Evolutionary conservation across 305 asterid genomes (phyloP), one percentile per base, ranked within the genome.

Genomic region (Ajuga reptans): DNA sequence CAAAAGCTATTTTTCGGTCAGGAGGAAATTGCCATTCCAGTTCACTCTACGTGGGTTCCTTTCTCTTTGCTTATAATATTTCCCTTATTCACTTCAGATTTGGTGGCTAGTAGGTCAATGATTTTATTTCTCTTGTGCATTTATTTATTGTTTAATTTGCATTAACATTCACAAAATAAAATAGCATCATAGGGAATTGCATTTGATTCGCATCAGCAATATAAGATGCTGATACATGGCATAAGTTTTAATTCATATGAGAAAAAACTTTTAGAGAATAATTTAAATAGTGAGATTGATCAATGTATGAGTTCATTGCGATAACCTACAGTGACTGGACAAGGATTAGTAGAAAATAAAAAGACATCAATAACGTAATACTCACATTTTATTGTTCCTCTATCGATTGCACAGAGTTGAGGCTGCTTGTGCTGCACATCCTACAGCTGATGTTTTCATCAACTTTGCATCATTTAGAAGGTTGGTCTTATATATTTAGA

Each of bases 1-100:
- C 99, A 94, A 84, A 94, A 94, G 66, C 88, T 94, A 58, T 94
- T 94, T 80, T 94, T 94, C 53, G 98, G 99, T 60, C 97, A 94
- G 75, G 99, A 88, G 76, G 95, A 88, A 79, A 88, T 90, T 1
- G 95, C 94, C 47, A 90, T 86, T 77, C 95, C 91, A 36, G 97
- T 90, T 47, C 95, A 90, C 59, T 81, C 95, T 21, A 68, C 84
- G 94, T 90, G 31, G 33, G 80, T 71, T 58, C 55, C 61, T n/a
- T 34, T 24, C 59, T 51, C 46, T 51, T 17, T 53, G 12, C 27
- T 29, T 8, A 39, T 37, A 12, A 15, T 31, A 14, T n/a, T 53
- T 47, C 36, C 39, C 41, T 5, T 21, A 0, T 59, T 18, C 54
- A 31, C 67, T 33, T 55, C 4, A 9, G 33, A 4, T 53, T 58